These are phyloP conservation scores for Cucumis sativus DNA, from an alignment of 306 rosid species.

Conservation along the genomic window DNA sequence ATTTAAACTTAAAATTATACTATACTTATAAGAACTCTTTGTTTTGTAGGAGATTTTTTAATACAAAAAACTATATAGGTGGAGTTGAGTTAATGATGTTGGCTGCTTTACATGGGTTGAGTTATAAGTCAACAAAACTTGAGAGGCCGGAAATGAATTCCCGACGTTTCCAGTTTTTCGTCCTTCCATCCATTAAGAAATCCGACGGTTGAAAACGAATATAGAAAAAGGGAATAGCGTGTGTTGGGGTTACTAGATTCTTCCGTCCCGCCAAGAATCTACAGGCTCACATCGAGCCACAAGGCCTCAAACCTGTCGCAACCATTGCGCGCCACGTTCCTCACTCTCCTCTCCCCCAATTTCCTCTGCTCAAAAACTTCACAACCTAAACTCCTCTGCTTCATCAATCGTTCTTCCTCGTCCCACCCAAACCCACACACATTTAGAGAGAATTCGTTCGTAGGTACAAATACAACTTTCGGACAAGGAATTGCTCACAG, in stretches of 20 bases:
- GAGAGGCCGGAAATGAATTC: too few relatives aligned
- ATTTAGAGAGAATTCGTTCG: background rate
- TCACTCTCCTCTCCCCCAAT: background rate
- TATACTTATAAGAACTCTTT: too few relatives aligned
- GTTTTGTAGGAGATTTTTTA: too few relatives aligned
- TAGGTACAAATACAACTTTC: background rate
- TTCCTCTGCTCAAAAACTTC: background rate
- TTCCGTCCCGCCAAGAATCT: background rate
- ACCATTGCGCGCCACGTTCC: background rate
- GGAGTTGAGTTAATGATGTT: too few relatives aligned
- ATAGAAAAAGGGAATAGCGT: background rate
- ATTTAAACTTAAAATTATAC: too few relatives aligned
- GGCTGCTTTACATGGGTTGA: too few relatives aligned
- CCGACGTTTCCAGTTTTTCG: too few relatives aligned
- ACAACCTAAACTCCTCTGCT: background rate
- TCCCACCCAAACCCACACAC: background rate
- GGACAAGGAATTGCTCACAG: background rate
- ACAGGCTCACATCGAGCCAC: conserved; percentile 1
- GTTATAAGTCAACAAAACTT: too few relatives aligned
- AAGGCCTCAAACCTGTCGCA: background rate
- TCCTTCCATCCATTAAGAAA: background rate
- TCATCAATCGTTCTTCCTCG: background rate
- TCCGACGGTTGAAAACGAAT: background rate
- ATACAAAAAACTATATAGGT: too few relatives aligned
- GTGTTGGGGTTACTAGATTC: background rate